These are phyloP conservation scores for Isabelozyma gotoi DNA, from an alignment of 805 yeast genomes.

Conservation along the genomic window DNA sequence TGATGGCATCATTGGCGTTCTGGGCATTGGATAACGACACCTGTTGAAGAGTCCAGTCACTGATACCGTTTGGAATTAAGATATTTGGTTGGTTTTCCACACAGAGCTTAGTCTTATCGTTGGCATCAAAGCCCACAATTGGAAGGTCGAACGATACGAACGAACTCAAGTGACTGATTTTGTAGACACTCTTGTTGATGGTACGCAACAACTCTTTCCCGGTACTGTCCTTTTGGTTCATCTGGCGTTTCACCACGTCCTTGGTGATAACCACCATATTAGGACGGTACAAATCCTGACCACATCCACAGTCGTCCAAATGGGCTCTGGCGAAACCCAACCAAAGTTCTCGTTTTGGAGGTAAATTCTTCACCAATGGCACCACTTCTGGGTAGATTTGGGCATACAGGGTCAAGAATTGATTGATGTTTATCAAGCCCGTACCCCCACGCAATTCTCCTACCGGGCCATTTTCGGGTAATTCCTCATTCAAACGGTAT, in stretches of 20 bases:
- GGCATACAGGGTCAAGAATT: constrained; percentile 12
- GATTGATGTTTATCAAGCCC: constrained; percentile 24
- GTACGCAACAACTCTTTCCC: constrained; percentile 4
- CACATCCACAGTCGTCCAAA: constrained; percentile 38
- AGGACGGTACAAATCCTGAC: constrained; percentile 38
- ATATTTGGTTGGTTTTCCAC: constrained; percentile 24
- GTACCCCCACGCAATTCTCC: constrained; percentile 41
- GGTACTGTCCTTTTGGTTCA: background rate
- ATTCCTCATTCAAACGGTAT: constrained; percentile 1
- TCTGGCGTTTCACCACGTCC: constrained; percentile 7
- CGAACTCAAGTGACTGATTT: constrained; percentile 28
- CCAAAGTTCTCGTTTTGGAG: constrained; percentile 32
- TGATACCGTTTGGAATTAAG: constrained; percentile 36
- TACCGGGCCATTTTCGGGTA: constrained; percentile 9
- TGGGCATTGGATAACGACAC: constrained; percentile 4
- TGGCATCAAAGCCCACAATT: constrained; percentile 25
- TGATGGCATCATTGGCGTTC: constrained; percentile 3
- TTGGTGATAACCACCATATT: constrained; percentile 30
- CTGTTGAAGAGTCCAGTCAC: constrained; percentile 20
- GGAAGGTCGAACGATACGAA: constrained; percentile 30
- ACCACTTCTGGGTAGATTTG: constrained; percentile 12
- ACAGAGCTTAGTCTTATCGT: constrained; percentile 23
- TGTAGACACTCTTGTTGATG: constrained; percentile 14
- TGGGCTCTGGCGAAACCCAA: constrained; percentile 43
- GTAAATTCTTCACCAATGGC: constrained; percentile 12